Base-by-base conservation (phyloP, 2,329 filamentous ascomycete genomes). In the Mollisia scopiformis region DNA sequence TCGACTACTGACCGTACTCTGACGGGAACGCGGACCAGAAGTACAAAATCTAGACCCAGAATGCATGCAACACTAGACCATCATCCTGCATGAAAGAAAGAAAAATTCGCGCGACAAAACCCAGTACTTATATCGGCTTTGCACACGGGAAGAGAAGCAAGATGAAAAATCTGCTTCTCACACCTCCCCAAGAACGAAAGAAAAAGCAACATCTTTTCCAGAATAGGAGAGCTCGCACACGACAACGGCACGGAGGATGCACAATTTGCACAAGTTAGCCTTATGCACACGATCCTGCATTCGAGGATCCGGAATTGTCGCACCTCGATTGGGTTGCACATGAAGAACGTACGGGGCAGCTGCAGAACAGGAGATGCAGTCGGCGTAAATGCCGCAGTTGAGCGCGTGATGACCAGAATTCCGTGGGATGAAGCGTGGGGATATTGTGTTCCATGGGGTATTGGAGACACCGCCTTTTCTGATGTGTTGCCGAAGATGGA, bases 381-480 rank as follows among this genome's bases (percentile, higher is more conserved):
- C 25, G 61, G 63, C 58, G 49, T 37, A 65, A 65, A 63, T 63
- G 53, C 61, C 63, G 61, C 63, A 63, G 46, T 39, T 56, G 54
- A 43, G 50, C 57, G 55, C 50, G 55, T 58, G 50, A 61, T 28
- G 3, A 19, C 13, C 23, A 28, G 46, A 3, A 25, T 28, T 33
- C 31, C 39, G 37, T 27, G 51, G 33, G 53, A 55, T 33, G 33
- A 25, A 6, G n/a, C n/a, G n/a, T n/a, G n/a, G n/a, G 31, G 31
- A 35, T 35, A 14, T 13, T 35, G 43, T 16, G 19, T 23, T 31
- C 47, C 35, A 6, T 19, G 30, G 35, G 37, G n/a, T 31, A 25
- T 13, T 21, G 8, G 23, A 27, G 43, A 47, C 43, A 47, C 43
- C 43, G 43, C 43, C 28, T 11, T 47, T 47, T 47, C 7, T 3